Evolutionary conservation across 2,329 filamentous ascomycete species (phyloP).

Genomic region (Fusarium multiceps): DNA sequence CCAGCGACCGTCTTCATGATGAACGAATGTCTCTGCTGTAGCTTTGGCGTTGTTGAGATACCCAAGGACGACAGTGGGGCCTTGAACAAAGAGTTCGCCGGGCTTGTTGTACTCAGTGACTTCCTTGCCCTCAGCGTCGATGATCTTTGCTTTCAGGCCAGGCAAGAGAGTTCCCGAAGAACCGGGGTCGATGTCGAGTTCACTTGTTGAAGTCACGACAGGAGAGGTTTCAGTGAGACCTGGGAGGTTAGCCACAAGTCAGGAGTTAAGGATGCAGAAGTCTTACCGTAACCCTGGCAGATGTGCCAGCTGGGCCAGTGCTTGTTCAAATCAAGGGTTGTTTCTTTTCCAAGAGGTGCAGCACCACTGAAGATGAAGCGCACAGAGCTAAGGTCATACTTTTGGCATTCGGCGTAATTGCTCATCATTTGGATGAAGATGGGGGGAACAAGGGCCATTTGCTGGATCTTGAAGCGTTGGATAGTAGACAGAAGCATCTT

Average conservation of each 20-base stretch:
- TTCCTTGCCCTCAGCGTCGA: slow-evolving; percentile 74
- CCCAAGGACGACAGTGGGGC: slow-evolving; percentile 80
- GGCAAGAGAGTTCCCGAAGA: slow-evolving; percentile 76
- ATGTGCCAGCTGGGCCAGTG: slow-evolving; percentile 73
- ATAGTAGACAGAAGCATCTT: slow-evolving; percentile 71
- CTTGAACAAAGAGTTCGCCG: slow-evolving; percentile 84
- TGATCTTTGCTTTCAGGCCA: slow-evolving; percentile 69
- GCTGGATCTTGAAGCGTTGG: slow-evolving; percentile 74
- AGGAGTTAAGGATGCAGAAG: accelerated
- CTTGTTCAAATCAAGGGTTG: slow-evolving; percentile 69
- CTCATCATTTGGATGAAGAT: slow-evolving; percentile 81
- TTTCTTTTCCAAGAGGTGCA: slow-evolving; percentile 78
- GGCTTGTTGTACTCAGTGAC: slow-evolving; percentile 76
- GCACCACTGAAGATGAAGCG: slow-evolving; percentile 75
- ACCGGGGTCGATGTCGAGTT: slow-evolving; percentile 72
- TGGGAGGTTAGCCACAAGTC: slow-evolving; percentile 41
- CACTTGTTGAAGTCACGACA: slow-evolving; percentile 68
- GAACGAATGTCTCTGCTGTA: slow-evolving; percentile 80
- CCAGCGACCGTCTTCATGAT: slow-evolving; percentile 75
- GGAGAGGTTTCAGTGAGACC: slow-evolving; percentile 80
- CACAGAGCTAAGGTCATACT: slow-evolving; percentile 78
- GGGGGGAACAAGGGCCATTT: slow-evolving; percentile 78
- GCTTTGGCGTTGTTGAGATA: slow-evolving; percentile 90
- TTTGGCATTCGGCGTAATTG: slow-evolving; percentile 65
- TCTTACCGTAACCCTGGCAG: slow-evolving; percentile 76